A percentile compares a stretch with the other conserved stretches of the same genome.
phyloP scores from a whole-genome alignment of 768 basidiomycete species.

The Tricholoma flavovirens region DNA sequence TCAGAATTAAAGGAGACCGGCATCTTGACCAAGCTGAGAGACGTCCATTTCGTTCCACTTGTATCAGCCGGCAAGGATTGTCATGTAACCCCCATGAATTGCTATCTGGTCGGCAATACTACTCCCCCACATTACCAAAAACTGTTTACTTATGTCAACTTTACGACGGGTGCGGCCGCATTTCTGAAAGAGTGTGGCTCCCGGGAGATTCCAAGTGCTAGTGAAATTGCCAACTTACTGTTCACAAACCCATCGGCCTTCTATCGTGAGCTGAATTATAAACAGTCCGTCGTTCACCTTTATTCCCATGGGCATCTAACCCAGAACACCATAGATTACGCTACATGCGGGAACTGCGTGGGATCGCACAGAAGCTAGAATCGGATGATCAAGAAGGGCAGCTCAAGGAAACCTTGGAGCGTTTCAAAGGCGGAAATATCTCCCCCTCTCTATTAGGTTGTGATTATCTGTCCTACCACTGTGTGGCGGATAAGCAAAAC shows the following conservation, averaged over 20 bases:
- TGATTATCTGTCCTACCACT: background rate
- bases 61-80: background rate
- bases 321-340: background rate
- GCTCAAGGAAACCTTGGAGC: background rate
- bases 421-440: background rate
- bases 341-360: background rate
- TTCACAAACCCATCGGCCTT: background rate
- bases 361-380: background rate
- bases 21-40: background rate
- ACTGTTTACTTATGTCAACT: background rate
- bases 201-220: background rate
- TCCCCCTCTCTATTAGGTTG: background rate
- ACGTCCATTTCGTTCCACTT: background rate
- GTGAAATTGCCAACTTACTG: background rate
- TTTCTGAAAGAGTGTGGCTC: background rate
- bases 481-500: background rate
- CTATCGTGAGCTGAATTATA: background rate
- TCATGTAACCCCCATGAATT: background rate
- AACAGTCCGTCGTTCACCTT: background rate
- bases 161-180: background rate
- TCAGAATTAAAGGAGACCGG: background rate
- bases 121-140: background rate
- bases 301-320: background rate
- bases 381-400: background rate
- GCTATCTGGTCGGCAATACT: background rate